phyloP scores from a whole-genome alignment of 164 flowering plant species.

The Piper longum region DNA sequence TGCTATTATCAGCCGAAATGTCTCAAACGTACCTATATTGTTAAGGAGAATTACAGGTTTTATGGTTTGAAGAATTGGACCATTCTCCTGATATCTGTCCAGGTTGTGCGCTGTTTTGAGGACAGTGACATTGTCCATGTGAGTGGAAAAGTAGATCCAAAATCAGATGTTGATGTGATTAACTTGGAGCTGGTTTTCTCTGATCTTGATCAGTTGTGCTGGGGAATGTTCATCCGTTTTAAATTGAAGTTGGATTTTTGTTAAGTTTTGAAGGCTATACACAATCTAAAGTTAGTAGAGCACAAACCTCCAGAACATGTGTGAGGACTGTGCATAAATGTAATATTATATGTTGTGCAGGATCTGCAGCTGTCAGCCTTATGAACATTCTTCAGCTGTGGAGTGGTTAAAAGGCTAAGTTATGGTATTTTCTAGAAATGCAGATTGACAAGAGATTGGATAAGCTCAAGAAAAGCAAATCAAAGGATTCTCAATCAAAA shows the following conservation, averaged over 20 bases:
- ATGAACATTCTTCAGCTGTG: slow-evolving; percentile 5
- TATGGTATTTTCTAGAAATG: slow-evolving; percentile 28
- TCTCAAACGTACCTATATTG: not conserved
- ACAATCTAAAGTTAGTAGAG: not conserved
- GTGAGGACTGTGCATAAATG: not conserved
- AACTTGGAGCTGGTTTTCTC: slow-evolving; percentile 86
- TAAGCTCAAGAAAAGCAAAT: slow-evolving; percentile 76
- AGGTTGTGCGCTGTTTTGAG: slow-evolving; percentile 99
- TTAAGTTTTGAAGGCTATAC: no score
- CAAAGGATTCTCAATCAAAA: slow-evolving; percentile 68
- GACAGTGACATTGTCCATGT: slow-evolving; percentile 96
- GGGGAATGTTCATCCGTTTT: slow-evolving; percentile 2
- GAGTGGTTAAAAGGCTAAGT: slow-evolving; percentile 25
- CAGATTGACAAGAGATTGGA: slow-evolving; percentile 98
- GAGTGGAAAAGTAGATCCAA: slow-evolving; percentile 88
- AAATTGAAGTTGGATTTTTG: not conserved
- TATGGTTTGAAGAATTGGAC: not conserved
- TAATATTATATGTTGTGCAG: not conserved
- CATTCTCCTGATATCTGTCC: slow-evolving; percentile 5
- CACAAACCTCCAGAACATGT: not conserved
- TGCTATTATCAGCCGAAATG: not conserved
- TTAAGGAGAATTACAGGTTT: not conserved
- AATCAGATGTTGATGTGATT: slow-evolving; percentile 88
- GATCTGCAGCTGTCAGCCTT: not conserved
- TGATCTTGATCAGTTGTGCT: slow-evolving; percentile 88